Percentiles rank a stretch among this genome's conserved stretches.
Conservation (phyloP, 2,329 filamentous ascomycete species). For the Monosporascus cannonballus region DNA sequence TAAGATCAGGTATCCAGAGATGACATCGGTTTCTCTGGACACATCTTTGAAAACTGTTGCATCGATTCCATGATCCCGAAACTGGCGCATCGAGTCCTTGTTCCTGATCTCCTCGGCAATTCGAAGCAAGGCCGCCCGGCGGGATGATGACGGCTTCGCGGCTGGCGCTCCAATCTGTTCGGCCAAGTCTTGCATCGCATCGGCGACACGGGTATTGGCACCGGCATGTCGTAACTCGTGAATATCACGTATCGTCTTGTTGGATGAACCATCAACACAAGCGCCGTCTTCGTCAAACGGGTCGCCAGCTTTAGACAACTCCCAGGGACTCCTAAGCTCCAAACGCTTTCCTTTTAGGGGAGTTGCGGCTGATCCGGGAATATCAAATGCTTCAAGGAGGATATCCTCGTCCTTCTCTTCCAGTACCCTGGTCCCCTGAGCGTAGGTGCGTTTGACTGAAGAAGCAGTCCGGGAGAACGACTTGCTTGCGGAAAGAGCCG, state of each 20-base stretch:
- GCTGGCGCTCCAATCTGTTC: slow-evolving; percentile 51
- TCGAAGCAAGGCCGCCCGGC: slow-evolving; percentile 54
- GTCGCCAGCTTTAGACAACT: slow-evolving; percentile 8
- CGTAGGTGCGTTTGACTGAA: slow-evolving; percentile 26
- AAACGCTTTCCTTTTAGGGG: slow-evolving; percentile 23
- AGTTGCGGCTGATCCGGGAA: slow-evolving; percentile 18
- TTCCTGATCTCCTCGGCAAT: slow-evolving; percentile 53
- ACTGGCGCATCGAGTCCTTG: slow-evolving; percentile 60
- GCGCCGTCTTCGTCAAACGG: slow-evolving; percentile 35
- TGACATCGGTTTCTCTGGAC: slow-evolving; percentile 50
- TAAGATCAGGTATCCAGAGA: slow-evolving; percentile 59
- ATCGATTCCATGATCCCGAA: slow-evolving; percentile 69
- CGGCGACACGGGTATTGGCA: slow-evolving; percentile 59
- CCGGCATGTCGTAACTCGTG: slow-evolving; percentile 62
- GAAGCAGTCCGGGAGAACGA: slow-evolving; percentile 25
- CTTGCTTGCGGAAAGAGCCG: slow-evolving; percentile 12
- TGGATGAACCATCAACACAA: slow-evolving; percentile 34
- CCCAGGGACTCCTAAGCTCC: slow-evolving; percentile 23
- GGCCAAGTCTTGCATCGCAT: slow-evolving; percentile 59
- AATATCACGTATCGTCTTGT: slow-evolving; percentile 53
- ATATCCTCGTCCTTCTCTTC: slow-evolving; percentile 28
- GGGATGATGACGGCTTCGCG: slow-evolving; percentile 40
- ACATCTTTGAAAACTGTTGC: slow-evolving; percentile 60
- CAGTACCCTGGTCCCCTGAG: slow-evolving; percentile 22
- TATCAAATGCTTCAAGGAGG: slow-evolving; percentile 20